These are phyloP conservation scores for Neofusicoccum parvum DNA, from an alignment of 2,329 filamentous ascomycete genomes.

Conservation along the genomic window DNA sequence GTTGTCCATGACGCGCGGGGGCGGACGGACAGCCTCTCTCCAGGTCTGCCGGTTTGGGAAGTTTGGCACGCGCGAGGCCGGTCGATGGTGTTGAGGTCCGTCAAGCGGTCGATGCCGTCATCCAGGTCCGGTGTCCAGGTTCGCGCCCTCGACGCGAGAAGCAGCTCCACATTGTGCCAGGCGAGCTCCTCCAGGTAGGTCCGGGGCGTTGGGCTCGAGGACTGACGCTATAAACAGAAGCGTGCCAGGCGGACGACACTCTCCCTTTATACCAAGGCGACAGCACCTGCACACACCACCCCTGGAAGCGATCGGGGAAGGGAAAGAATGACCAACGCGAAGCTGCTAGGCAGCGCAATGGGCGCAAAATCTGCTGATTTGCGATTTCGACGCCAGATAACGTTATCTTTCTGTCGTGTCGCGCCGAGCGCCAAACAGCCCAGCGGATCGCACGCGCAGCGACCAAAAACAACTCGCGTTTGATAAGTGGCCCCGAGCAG, in stretches of 20 bases:
- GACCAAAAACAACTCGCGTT: neutral
- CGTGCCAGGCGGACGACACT: constrained; percentile 4
- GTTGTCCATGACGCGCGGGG: neutral
- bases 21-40: neutral
- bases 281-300: neutral
- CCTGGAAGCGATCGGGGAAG: constrained; percentile 10
- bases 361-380: constrained; percentile 15
- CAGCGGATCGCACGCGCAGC: constrained; percentile 11
- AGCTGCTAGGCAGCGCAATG: constrained; percentile 1
- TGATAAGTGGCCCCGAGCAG: constrained; percentile 14
- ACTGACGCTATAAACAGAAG: constrained; percentile 1
- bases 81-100: neutral
- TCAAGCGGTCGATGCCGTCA: neutral
- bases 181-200: constrained; percentile 4
- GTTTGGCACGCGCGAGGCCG: neutral
- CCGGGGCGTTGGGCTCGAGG: neutral
- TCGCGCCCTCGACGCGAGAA: neutral
- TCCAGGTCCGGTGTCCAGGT: neutral
- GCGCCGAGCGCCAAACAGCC: constrained; percentile 10
- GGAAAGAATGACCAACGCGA: constrained; percentile 2
- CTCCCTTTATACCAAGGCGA: constrained; percentile 1
- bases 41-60: neutral
- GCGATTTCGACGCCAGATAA: constrained; percentile 17
- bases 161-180: neutral
- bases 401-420: constrained; percentile 13